Conservation (phyloP, 1,284 basidiomycete genomes). For the Trichosporon sp. region DNA sequence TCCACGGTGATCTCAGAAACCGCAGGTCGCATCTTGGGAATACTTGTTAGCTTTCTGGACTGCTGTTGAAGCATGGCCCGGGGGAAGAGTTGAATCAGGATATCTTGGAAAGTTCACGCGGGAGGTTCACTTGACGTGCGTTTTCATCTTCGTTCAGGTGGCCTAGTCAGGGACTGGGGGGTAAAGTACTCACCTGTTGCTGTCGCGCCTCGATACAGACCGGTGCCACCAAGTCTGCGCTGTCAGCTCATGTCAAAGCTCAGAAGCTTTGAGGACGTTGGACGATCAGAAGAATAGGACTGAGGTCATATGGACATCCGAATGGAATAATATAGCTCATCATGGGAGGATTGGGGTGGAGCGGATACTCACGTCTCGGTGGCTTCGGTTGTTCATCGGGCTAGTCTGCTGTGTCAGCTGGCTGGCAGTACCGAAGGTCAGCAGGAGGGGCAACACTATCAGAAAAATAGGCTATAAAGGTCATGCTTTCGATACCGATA, state of each 20-base stretch:
- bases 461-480: background rate
- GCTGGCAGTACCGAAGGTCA: background rate
- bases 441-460: background rate
- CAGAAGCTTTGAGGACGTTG: background rate
- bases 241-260: background rate
- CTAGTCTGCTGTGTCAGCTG: background rate
- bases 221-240: background rate
- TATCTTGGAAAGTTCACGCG: background rate
- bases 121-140: background rate
- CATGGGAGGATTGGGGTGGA: background rate
- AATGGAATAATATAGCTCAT: background rate
- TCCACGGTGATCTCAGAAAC: no score
- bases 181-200: background rate
- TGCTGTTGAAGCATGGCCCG: background rate
- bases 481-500: background rate
- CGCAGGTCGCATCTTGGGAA: background rate
- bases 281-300: background rate
- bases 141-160: background rate
- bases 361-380: background rate
- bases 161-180: background rate
- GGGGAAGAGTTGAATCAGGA: background rate
- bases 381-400: background rate
- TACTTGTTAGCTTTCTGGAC: background rate
- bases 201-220: no score
- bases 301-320: background rate